Conservation (phyloP, 495 filamentous ascomycete species). For the Neurospora hispaniola region DNA sequence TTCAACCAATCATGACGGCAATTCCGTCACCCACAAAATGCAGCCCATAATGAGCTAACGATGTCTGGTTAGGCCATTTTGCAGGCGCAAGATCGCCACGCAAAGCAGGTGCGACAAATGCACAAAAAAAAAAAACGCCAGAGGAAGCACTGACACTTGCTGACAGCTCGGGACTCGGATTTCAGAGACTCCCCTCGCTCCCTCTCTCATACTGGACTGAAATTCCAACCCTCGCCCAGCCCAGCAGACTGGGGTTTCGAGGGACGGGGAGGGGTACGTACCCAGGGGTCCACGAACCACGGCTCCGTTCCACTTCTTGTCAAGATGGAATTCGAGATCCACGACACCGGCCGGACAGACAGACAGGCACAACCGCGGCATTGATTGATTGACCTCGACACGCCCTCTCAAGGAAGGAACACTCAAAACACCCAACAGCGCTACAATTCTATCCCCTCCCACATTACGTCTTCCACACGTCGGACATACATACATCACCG, state of each 20-base stretch:
- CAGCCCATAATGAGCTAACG: not conserved
- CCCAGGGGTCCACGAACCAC: not conserved
- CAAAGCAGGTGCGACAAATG: not conserved
- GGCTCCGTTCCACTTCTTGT: not conserved
- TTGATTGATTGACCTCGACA: not conserved
- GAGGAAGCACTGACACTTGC: not conserved
- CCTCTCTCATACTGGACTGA: not conserved
- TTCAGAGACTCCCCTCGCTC: not conserved
- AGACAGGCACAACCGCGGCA: not conserved
- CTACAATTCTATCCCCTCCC: not conserved
- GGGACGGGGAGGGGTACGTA: not conserved
- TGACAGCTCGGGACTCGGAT: not conserved
- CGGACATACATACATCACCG: too few relatives aligned
- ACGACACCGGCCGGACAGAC: not conserved
- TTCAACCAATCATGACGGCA: not conserved
- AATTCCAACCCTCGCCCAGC: too few relatives aligned
- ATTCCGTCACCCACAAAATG: not conserved
- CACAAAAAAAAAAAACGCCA: not conserved
- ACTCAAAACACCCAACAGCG: not conserved
- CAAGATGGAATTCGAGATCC: slow-evolving; percentile 4
- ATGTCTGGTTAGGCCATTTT: not conserved
- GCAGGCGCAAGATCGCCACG: slow-evolving; percentile 6
- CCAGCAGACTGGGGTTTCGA: too few relatives aligned
- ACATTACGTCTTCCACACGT: not conserved
- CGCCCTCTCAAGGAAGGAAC: not conserved